These are phyloP conservation scores for Juglanconis oblonga DNA, from an alignment of 2,329 filamentous ascomycete species.

Conservation along the genomic window DNA sequence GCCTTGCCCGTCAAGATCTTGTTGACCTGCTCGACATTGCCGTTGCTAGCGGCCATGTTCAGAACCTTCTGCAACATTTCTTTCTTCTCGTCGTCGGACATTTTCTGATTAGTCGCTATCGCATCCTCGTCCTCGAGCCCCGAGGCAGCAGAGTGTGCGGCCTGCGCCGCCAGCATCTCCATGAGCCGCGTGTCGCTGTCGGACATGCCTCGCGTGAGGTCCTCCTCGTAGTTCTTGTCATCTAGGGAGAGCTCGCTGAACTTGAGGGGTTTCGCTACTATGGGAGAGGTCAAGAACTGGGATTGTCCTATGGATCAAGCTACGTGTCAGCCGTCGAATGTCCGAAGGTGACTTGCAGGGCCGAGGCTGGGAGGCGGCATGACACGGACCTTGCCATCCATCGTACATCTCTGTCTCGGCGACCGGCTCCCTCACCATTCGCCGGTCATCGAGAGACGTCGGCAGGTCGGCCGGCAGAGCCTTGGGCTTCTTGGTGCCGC, in stretches of 20 bases:
- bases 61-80: slow-evolving; percentile 81
- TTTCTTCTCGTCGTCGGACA: slow-evolving; percentile 74
- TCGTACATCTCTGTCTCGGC: slow-evolving; percentile 96
- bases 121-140: slow-evolving; percentile 76
- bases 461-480: slow-evolving; percentile 80
- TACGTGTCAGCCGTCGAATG: neutral
- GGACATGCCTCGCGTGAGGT: slow-evolving; percentile 52
- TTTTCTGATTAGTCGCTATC: slow-evolving; percentile 69
- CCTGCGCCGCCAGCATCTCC: slow-evolving; percentile 94
- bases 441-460: slow-evolving; percentile 85
- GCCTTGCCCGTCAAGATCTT: slow-evolving; percentile 73
- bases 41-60: slow-evolving; percentile 95
- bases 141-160: slow-evolving; percentile 74
- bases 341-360: neutral
- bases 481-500: slow-evolving; percentile 42
- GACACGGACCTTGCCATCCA: slow-evolving; percentile 81
- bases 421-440: slow-evolving; percentile 62
- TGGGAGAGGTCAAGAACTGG: slow-evolving; percentile 86
- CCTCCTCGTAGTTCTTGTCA: slow-evolving; percentile 71
- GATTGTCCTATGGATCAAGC: slow-evolving; percentile 68
- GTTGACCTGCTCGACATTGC: slow-evolving; percentile 77
- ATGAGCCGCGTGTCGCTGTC: slow-evolving; percentile 87
- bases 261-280: slow-evolving; percentile 76
- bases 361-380: slow-evolving; percentile 16
- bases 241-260: slow-evolving; percentile 81